These are phyloP conservation scores for Melanopsichium pennsylvanicum DNA, from an alignment of 1,284 basidiomycete genomes.

Conservation along the genomic window DNA sequence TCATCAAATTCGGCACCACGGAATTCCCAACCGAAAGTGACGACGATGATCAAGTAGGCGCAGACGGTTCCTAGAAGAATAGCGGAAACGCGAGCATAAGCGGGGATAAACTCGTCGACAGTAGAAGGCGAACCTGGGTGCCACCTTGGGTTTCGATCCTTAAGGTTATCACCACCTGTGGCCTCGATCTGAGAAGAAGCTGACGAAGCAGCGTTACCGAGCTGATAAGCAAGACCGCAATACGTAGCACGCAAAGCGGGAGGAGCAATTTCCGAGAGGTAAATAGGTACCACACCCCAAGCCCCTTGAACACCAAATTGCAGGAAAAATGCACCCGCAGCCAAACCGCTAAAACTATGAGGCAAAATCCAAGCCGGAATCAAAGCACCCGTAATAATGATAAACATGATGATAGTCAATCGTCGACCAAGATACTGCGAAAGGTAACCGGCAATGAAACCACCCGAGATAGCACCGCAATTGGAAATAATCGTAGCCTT, in stretches of 20 bases:
- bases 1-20: slow-evolving; percentile 81
- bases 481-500: slow-evolving; percentile 91
- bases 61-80: slow-evolving; percentile 78
- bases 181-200: slow-evolving; percentile 92
- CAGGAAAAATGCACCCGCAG: slow-evolving; percentile 69
- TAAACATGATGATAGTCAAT: slow-evolving; percentile 78
- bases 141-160: slow-evolving; percentile 48
- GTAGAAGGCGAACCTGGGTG: slow-evolving; percentile 16
- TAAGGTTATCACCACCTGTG: slow-evolving; percentile 69
- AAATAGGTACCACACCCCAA: slow-evolving; percentile 77
- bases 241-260: slow-evolving; percentile 92
- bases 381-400: slow-evolving; percentile 49
- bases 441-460: slow-evolving; percentile 77
- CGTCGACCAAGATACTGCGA: slow-evolving; percentile 89
- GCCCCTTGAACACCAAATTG: slow-evolving; percentile 67
- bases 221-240: slow-evolving; percentile 87
- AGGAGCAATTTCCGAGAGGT: slow-evolving; percentile 87
- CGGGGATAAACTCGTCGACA: slow-evolving; percentile 71
- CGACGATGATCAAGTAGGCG: slow-evolving; percentile 62
- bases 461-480: slow-evolving; percentile 79
- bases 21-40: slow-evolving; percentile 54
- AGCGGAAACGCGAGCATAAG: slow-evolving; percentile 86
- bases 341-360: slow-evolving; percentile 62
- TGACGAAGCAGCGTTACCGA: slow-evolving; percentile 78
- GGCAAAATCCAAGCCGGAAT: slow-evolving; percentile 67